Evolutionary conservation across 345 rosid genomes (phyloP).

Genomic region (Eutrema yunnanense): DNA sequence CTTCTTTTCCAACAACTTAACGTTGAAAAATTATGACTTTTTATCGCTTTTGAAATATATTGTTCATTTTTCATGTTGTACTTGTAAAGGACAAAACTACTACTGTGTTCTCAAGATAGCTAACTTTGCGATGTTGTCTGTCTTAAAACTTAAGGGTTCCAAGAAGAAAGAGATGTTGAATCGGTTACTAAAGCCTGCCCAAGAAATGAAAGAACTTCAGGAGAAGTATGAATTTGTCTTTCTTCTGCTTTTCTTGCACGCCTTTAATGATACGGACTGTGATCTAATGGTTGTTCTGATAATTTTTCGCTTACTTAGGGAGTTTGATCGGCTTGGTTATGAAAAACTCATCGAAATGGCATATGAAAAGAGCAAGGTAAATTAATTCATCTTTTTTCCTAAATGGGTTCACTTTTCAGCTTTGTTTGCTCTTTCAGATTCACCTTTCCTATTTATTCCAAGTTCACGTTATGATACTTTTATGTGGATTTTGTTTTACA

Average conservation of each 20-base stretch:
- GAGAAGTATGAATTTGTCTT: constrained; percentile 48
- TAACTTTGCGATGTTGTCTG: constrained; percentile 15
- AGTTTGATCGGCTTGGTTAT: constrained; percentile 59
- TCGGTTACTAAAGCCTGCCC: constrained; percentile 54
- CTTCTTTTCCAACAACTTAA: background rate
- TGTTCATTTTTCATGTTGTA: background rate
- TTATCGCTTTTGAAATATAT: background rate
- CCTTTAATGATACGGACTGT: background rate
- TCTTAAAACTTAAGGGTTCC: constrained; percentile 43
- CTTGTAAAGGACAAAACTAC: background rate
- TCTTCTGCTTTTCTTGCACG: constrained; percentile 14
- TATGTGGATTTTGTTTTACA: constrained; percentile 22
- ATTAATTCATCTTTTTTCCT: background rate
- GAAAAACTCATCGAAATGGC: constrained; percentile 82
- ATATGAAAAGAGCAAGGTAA: constrained; percentile 82
- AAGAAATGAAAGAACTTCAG: constrained; percentile 58
- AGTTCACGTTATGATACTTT: constrained; percentile 13
- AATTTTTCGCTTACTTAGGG: constrained; percentile 37
- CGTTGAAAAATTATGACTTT: background rate
- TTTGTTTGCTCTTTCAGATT: background rate
- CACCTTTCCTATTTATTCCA: background rate
- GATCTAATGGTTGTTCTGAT: constrained; percentile 10
- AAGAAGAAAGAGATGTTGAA: constrained; percentile 64
- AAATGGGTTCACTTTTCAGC: background rate
- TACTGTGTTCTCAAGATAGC: background rate